Percentiles rank a stretch among this genome's conserved stretches.
These are phyloP conservation scores for Pulveroboletus sp. DNA, from an alignment of 768 basidiomycete species.

Conservation along the genomic window DNA sequence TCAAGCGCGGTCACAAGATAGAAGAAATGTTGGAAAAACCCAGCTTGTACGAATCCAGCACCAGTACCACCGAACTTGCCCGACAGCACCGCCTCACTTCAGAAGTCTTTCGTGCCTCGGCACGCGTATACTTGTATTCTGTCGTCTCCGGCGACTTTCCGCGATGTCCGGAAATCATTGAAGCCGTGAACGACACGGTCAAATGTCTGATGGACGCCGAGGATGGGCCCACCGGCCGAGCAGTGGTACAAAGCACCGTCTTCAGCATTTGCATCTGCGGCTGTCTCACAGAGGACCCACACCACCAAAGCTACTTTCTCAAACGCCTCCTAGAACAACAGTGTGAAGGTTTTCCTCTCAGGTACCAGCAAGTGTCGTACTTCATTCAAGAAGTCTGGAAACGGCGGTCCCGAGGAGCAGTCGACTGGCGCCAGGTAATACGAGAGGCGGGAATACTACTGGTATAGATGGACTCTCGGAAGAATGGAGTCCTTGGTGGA, in stretches of 20 bases:
- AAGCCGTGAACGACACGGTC: conserved; percentile 56
- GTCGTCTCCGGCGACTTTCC: conserved; percentile 76
- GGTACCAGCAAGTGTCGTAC: conserved; percentile 50
- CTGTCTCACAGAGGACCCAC: conserved; percentile 54
- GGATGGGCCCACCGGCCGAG: conserved; percentile 39
- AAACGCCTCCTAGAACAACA: conserved; percentile 49
- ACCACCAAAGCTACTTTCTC: conserved; percentile 42
- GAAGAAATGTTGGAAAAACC: conserved; percentile 36
- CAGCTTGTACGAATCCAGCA: conserved; percentile 4
- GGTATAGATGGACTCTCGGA: conserved; percentile 53
- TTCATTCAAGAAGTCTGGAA: conserved; percentile 64
- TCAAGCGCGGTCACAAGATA: conserved; percentile 50
- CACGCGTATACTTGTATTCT: conserved; percentile 71
- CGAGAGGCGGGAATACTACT: conserved; percentile 52
- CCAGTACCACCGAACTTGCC: too few species aligned
- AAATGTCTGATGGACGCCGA: conserved; percentile 39
- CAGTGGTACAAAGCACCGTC: conserved; percentile 74
- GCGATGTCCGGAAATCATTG: conserved; percentile 57
- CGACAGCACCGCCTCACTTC: conserved; percentile 46
- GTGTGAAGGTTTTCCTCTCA: conserved; percentile 52
- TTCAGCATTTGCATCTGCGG: conserved; percentile 76
- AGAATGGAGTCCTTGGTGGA: too few species aligned
- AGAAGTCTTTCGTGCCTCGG: conserved; percentile 71
- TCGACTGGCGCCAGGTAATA: conserved; percentile 65
- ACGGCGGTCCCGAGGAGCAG: conserved; percentile 36